Evolutionary conservation across 2,329 filamentous ascomycete genomes (phyloP).

Genomic region (Claviceps digitariae): DNA sequence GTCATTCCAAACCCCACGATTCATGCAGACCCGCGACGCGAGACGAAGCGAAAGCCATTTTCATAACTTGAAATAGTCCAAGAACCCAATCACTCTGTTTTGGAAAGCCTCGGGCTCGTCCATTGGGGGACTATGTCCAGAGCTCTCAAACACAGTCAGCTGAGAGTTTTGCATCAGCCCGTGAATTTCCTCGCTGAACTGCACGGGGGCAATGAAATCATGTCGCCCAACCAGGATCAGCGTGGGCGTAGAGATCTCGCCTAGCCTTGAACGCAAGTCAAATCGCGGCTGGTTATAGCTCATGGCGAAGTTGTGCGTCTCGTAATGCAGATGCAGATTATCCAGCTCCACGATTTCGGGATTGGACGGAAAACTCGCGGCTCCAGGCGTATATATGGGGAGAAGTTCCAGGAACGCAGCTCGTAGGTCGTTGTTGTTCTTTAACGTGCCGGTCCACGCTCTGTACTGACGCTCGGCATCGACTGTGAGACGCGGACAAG

Average conservation of each 20-base stretch:
- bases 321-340: constrained; percentile 7
- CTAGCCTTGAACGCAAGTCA: constrained; percentile 10
- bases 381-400: constrained; percentile 9
- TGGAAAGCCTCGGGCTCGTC: constrained; percentile 12
- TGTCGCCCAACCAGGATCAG: constrained; percentile 11
- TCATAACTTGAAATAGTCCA: constrained; percentile 4
- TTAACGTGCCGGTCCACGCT: constrained; percentile 9
- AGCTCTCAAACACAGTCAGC: constrained; percentile 11
- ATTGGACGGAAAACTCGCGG: background rate
- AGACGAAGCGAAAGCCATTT: background rate
- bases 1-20: background rate
- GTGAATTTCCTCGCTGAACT: constrained; percentile 11
- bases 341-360: background rate
- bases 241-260: constrained; percentile 9
- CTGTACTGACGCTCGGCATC: constrained; percentile 10
- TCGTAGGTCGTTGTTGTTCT: constrained; percentile 9
- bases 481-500: constrained; percentile 7
- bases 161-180: constrained; percentile 7
- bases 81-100: constrained; percentile 1
- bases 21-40: background rate
- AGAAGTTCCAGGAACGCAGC: constrained; percentile 9
- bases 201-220: constrained; percentile 10
- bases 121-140: constrained; percentile 4
- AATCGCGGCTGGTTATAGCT: constrained; percentile 10
- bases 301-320: constrained; percentile 13